Conservation (phyloP, 306 rosid species). For the Cicer arietinum region DNA sequence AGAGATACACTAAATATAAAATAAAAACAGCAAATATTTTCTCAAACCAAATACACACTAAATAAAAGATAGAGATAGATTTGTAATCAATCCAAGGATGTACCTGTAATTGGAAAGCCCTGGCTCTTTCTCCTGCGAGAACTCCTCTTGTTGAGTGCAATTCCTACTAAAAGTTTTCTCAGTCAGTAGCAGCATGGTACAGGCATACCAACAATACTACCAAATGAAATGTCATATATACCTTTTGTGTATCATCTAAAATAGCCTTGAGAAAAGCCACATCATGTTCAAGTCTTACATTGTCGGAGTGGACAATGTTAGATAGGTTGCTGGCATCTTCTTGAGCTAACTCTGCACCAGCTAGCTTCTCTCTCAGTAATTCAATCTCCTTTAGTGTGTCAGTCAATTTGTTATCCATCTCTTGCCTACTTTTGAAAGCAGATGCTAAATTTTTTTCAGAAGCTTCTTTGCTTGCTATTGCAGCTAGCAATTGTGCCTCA, state of each 20-base stretch:
- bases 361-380: conserved; percentile 75
- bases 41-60: not conserved
- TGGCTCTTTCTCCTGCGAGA: conserved; percentile 85
- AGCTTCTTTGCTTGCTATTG: conserved; percentile 74
- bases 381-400: conserved; percentile 76
- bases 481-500: conserved; percentile 84
- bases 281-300: conserved; percentile 93
- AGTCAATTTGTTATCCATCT: conserved; percentile 66
- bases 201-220: conserved; percentile 13
- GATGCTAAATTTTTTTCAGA: conserved; percentile 74
- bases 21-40: not conserved
- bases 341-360: conserved; percentile 76
- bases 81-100: conserved; percentile 25
- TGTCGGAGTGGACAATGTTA: conserved; percentile 87
- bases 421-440: conserved; percentile 73
- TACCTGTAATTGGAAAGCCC: conserved; percentile 97
- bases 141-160: conserved; percentile 96
- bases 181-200: conserved; percentile 26
- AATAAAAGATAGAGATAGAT: not conserved
- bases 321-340: conserved; percentile 88
- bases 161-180: conserved; percentile 52
- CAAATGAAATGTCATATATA: conserved; percentile 40
- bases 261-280: conserved; percentile 99
- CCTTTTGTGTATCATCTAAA: conserved; percentile 96
- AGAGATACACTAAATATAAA: not conserved